Percentiles rank a stretch among this genome's conserved stretches.
Conservation (phyloP, 192 early-diverging fungal species). For the Coemansia sp. region DNA sequence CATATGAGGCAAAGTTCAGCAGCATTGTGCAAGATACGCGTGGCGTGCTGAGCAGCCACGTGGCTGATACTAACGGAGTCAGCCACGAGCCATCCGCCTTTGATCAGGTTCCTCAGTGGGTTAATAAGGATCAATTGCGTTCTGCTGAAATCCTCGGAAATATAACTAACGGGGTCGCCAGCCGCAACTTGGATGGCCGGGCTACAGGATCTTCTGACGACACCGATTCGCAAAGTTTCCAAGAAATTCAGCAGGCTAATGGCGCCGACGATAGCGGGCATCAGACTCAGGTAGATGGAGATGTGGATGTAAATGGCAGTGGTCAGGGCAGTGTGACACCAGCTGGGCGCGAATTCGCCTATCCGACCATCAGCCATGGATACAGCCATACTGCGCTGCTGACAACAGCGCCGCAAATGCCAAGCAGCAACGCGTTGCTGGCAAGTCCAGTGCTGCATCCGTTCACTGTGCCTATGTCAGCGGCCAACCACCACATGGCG, state of each 20-base stretch:
- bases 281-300: neutral
- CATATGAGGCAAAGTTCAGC: constrained; percentile 18
- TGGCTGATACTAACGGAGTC: no score
- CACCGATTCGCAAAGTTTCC: constrained; percentile 6
- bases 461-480: constrained; percentile 23
- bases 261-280: neutral
- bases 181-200: neutral
- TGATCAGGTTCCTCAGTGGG: constrained; percentile 24
- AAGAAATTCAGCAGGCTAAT: constrained; percentile 3
- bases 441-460: constrained; percentile 12
- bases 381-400: neutral
- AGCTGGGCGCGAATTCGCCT: neutral
- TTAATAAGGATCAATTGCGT: constrained; percentile 10
- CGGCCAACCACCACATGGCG: constrained; percentile 18
- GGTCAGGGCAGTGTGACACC: neutral
- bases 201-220: neutral
- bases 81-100: constrained; percentile 17
- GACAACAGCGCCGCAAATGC: neutral
- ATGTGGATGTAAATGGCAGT: neutral
- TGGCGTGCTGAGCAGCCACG: constrained; percentile 4
- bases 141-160: neutral
- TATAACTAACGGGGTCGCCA: neutral
- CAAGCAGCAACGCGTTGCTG: constrained; percentile 1
- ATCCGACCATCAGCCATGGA: constrained; percentile 1
- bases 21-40: constrained; percentile 19